A percentile compares a stretch with the other conserved stretches of the same genome.
These are phyloP conservation scores for Poa annua DNA, from an alignment of 176 grass and related monocot species.

Conservation along the genomic window DNA sequence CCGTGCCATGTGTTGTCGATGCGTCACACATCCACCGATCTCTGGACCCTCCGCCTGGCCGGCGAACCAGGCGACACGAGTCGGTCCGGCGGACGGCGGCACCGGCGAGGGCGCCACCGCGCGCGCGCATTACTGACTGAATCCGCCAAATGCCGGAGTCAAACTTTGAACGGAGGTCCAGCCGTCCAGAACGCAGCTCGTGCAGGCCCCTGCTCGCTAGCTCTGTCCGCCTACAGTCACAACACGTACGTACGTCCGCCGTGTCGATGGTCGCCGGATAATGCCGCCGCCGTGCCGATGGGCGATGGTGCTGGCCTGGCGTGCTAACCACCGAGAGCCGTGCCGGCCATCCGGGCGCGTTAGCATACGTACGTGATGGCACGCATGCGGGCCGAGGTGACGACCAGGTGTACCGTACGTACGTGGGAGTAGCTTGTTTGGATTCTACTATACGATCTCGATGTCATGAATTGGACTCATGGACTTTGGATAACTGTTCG, in stretches of 20 bases:
- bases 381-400: not conserved
- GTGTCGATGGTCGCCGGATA: not conserved
- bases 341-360: not conserved
- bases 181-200: not conserved
- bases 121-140: not conserved
- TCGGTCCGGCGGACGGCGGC: not conserved
- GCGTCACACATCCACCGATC: not conserved
- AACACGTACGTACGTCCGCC: not conserved
- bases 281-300: not conserved
- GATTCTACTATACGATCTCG: too few relatives aligned
- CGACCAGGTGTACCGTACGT: not conserved
- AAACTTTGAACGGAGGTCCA: conserved; percentile 12
- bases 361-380: not conserved
- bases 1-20: not conserved
- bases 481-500: too few relatives aligned
- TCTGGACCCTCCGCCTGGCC: not conserved
- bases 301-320: too few relatives aligned
- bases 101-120: too few relatives aligned
- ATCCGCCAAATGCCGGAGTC: not conserved
- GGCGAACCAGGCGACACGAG: not conserved
- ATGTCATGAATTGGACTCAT: too few relatives aligned
- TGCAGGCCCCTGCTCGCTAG: not conserved
- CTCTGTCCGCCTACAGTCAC: not conserved
- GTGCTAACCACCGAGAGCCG: too few relatives aligned
- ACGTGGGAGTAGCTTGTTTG: too few relatives aligned